Percentiles rank a stretch among this genome's conserved stretches.
Evolutionary conservation across 75 land plant genomes (phyloP).

Genomic region (Pseudotsuga menziesii): DNA sequence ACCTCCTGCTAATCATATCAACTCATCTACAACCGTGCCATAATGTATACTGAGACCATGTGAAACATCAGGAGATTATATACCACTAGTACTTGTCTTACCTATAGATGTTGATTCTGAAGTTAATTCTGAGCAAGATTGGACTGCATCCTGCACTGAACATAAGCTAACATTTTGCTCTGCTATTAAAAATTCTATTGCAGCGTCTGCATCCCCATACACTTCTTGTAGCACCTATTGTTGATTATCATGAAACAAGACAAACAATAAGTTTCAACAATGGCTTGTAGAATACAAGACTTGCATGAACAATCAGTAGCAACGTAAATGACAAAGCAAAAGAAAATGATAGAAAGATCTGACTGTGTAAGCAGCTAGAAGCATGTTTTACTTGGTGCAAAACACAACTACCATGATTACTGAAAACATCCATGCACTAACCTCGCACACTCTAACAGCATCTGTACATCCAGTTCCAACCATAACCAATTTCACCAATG

Average conservation of each 20-base stretch:
- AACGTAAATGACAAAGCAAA: background rate
- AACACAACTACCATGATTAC: background rate
- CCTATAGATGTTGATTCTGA: conserved; percentile 1
- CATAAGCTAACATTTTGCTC: conserved; percentile 30
- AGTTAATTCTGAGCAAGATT: background rate
- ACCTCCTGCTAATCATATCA: background rate
- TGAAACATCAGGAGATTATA: background rate
- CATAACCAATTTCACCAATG: conserved; percentile 58
- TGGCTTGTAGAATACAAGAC: background rate
- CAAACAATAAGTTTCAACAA: background rate
- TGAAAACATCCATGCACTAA: conserved; percentile 6
- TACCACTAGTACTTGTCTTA: background rate
- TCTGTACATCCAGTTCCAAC: conserved; percentile 60
- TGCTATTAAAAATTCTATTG: conserved; percentile 69
- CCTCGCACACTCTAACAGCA: conserved; percentile 50
- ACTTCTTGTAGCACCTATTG: conserved; percentile 58
- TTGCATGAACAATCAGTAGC: background rate
- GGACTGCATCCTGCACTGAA: conserved; percentile 3
- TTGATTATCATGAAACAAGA: too few species aligned
- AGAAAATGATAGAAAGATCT: background rate
- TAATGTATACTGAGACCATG: background rate
- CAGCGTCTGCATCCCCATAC: conserved; percentile 68
- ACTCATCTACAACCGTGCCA: background rate
- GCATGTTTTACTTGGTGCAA: background rate
- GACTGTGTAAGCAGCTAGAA: too few species aligned